Percentiles rank a stretch among this genome's conserved stretches.
Conservation (phyloP, 139 green algal species). For the Deuterostichococcus epilithicus region DNA sequence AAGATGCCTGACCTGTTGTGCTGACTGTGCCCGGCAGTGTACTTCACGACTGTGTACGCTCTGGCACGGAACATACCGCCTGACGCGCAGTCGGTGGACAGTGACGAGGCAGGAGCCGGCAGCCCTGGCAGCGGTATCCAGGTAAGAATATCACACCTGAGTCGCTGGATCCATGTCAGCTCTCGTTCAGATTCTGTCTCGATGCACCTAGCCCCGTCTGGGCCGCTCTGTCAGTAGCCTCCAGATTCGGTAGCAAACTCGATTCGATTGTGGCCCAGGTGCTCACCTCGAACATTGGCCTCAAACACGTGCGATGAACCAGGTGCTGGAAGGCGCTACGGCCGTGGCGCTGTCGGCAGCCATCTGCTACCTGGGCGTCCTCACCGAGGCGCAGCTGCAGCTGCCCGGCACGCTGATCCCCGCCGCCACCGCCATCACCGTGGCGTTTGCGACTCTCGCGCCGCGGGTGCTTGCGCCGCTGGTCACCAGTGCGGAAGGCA, state of each 20-base stretch:
- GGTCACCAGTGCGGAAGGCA: conserved; percentile 57
- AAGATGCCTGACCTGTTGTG: not conserved
- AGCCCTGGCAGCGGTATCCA: too few relatives aligned
- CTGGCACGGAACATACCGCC: conserved; percentile 55
- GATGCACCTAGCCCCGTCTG: too few relatives aligned
- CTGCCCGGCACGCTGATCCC: conserved; percentile 18
- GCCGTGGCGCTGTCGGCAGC: conserved; percentile 38
- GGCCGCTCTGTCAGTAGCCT: too few relatives aligned
- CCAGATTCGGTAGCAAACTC: too few relatives aligned
- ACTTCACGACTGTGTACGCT: conserved; percentile 59
- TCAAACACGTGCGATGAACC: not conserved
- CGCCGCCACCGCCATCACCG: conserved; percentile 21
- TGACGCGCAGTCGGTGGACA: conserved; percentile 21
- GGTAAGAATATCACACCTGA: not conserved
- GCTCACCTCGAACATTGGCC: too few relatives aligned
- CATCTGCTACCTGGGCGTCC: conserved; percentile 47
- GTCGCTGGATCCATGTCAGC: not conserved
- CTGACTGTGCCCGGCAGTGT: not conserved
- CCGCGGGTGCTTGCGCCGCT: conserved; percentile 51
- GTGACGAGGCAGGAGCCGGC: too few relatives aligned
- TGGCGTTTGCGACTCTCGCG: conserved; percentile 59
- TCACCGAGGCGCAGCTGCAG: conserved; percentile 11
- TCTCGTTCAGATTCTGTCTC: too few relatives aligned
- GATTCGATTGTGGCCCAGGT: too few relatives aligned
- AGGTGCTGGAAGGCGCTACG: conserved; percentile 42